Percentiles rank a stretch among this genome's conserved stretches.
Conservation (phyloP, 257 asterid species). For the Galeopsis tetrahit region DNA sequence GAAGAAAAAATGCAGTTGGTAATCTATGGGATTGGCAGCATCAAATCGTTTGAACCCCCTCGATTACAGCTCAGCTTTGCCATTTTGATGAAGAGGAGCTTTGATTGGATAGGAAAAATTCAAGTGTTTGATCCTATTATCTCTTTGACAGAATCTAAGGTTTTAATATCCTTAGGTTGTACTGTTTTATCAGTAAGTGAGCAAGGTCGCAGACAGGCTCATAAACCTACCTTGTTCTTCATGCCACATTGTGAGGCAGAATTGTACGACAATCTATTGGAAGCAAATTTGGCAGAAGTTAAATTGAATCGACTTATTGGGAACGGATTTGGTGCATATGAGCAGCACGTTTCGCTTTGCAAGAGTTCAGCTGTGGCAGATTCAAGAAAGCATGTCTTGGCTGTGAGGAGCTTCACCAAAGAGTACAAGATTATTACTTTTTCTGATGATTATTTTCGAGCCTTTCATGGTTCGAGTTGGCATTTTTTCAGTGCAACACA, state of each 20-base stretch:
- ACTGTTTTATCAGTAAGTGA: conserved; percentile 75
- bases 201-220: conserved; percentile 65
- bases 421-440: conserved; percentile 43
- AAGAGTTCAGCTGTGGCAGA: conserved; percentile 34
- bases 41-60: conserved; percentile 75
- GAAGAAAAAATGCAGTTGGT: conserved; percentile 72
- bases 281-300: conserved; percentile 63
- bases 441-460: conserved; percentile 59
- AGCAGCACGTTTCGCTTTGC: conserved; percentile 44
- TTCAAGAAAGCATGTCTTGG: conserved; percentile 59
- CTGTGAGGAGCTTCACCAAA: conserved; percentile 49
- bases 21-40: conserved; percentile 89
- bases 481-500: conserved; percentile 58
- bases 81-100: conserved; percentile 68
- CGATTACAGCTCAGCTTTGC: conserved; percentile 79
- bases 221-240: conserved; percentile 74
- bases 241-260: conserved; percentile 93
- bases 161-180: conserved; percentile 72
- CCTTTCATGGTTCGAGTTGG: conserved; percentile 77
- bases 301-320: conserved; percentile 57
- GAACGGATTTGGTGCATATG: conserved; percentile 69
- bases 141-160: conserved; percentile 69
- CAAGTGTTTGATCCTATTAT: conserved; percentile 87
- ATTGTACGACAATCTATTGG: conserved; percentile 72
- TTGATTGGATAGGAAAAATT: conserved; percentile 75